phyloP scores from a whole-genome alignment of 2,329 filamentous ascomycete genomes.

The Apiospora hydei region DNA sequence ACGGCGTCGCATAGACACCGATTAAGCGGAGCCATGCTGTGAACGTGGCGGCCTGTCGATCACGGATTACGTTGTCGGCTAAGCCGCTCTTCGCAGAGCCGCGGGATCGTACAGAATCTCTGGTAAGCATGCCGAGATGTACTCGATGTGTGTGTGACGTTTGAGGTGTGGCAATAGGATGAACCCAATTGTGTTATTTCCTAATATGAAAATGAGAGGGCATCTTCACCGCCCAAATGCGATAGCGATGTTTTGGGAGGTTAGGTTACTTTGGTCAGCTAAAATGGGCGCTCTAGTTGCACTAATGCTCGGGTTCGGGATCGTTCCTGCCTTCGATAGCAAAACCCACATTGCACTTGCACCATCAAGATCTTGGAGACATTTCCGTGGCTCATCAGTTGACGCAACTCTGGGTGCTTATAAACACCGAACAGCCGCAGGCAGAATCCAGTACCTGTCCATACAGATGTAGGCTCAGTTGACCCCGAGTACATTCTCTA shows the following conservation, averaged over 20 bases:
- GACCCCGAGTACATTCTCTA: background rate
- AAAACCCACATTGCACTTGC: background rate
- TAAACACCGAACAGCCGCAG: background rate
- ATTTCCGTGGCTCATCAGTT: background rate
- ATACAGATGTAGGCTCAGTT: background rate
- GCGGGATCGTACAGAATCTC: background rate
- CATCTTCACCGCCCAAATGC: background rate
- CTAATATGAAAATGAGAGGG: background rate
- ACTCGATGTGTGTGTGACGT: background rate
- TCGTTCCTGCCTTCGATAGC: background rate
- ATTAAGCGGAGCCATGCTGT: background rate
- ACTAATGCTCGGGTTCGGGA: background rate
- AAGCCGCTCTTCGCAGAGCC: background rate
- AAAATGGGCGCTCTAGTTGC: background rate
- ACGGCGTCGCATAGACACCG: background rate
- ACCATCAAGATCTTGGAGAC: background rate
- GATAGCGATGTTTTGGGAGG: background rate
- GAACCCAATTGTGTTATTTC: too few species aligned
- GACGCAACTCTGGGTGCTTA: background rate
- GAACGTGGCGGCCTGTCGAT: slow-evolving; percentile 8
- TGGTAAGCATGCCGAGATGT: background rate
- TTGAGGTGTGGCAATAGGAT: background rate
- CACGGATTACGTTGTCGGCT: background rate
- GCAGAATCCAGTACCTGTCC: background rate
- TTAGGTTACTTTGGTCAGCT: background rate